phyloP scores from a whole-genome alignment of 257 asterid species.

The Cordia subcordata region DNA sequence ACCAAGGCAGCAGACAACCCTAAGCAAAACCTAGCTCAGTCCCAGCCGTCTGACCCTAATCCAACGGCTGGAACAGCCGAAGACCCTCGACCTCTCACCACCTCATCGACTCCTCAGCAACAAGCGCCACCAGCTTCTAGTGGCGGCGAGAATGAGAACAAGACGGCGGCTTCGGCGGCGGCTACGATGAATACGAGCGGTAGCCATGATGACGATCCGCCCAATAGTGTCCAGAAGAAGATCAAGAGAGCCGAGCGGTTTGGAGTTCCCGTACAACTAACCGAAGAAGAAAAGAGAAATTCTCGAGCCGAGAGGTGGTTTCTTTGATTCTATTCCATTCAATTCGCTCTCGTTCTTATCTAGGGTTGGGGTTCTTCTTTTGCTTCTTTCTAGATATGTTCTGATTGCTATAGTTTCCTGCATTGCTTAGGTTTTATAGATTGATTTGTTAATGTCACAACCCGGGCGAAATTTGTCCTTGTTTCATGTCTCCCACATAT shows the following conservation, averaged over 20 bases:
- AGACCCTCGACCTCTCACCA: constrained; percentile 14
- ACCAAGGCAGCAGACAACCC: constrained; percentile 48
- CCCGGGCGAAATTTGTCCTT: too few relatives aligned
- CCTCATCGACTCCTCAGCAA: constrained; percentile 18
- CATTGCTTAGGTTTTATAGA: background rate
- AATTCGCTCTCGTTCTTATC: background rate
- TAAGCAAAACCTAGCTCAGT: constrained; percentile 22
- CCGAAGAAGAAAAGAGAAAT: constrained; percentile 79
- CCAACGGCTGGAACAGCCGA: constrained; percentile 13
- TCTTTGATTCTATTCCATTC: too few relatives aligned
- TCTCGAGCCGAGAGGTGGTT: constrained; percentile 88
- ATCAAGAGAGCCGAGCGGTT: constrained; percentile 91
- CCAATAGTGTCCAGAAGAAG: constrained; percentile 67
- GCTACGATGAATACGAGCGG: constrained; percentile 18
- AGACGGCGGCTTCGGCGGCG: constrained; percentile 9
- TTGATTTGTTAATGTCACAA: too few relatives aligned
- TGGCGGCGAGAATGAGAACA: constrained; percentile 37
- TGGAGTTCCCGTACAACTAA: constrained; percentile 67
- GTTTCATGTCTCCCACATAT: too few relatives aligned
- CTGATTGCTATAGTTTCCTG: background rate
- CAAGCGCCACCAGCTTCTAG: constrained; percentile 22
- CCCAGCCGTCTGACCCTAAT: constrained; percentile 37
- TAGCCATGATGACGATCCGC: constrained; percentile 33
- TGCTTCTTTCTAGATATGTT: background rate
- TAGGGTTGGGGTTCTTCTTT: constrained; percentile 19